phyloP scores from a whole-genome alignment of 2,329 filamentous ascomycete genomes.

The Hypoxylon sp. region DNA sequence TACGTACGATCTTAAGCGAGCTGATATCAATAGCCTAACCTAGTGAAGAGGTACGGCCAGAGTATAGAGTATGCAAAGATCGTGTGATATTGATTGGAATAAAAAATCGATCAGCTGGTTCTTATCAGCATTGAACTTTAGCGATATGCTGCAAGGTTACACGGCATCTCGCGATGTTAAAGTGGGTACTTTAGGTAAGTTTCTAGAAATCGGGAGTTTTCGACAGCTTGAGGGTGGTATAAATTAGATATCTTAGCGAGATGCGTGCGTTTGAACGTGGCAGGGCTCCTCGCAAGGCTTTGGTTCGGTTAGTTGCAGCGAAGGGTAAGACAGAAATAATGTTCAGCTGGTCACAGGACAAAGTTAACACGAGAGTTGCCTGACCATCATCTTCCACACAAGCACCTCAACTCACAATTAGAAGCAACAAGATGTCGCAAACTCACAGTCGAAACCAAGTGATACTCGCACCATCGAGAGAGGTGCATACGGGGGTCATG shows the following conservation, averaged over 20 bases:
- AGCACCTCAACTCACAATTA: background rate
- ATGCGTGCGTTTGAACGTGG: background rate
- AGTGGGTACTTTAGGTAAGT: background rate
- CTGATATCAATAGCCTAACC: background rate
- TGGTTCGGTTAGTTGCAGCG: background rate
- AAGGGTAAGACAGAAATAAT: background rate
- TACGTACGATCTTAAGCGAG: background rate
- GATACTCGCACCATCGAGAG: slow-evolving; percentile 48
- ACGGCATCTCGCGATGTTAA: background rate
- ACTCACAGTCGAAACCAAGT: slow-evolving; percentile 44
- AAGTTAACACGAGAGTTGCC: slow-evolving; percentile 20
- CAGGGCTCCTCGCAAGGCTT: too few relatives aligned
- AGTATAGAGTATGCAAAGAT: background rate
- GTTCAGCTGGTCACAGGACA: background rate
- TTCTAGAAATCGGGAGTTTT: background rate
- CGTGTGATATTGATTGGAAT: slow-evolving; percentile 4
- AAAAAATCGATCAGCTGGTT: slow-evolving; percentile 1
- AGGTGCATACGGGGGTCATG: slow-evolving; percentile 35
- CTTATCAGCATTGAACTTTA: background rate
- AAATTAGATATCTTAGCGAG: too few relatives aligned
- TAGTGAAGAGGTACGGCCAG: background rate
- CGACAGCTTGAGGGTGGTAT: too few relatives aligned
- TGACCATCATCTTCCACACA: slow-evolving; percentile 10
- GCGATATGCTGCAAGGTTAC: background rate
- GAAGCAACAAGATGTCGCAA: slow-evolving; percentile 22